Conservation (phyloP, 106 monocot genomes). For the Phalaenopsis aphrodite region DNA sequence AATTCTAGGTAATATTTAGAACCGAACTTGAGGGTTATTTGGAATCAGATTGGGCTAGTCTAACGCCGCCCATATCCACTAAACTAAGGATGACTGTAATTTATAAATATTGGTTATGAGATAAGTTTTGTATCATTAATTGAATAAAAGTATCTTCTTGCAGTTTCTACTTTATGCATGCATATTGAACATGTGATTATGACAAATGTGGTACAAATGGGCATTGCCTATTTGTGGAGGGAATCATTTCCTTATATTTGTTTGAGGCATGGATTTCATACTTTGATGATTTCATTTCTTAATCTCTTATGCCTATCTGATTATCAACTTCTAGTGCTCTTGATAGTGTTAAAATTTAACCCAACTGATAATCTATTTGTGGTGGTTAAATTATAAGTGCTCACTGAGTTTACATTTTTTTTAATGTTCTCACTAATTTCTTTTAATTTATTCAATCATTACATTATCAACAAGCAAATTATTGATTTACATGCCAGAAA, state of each 20-base stretch:
- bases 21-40: background rate
- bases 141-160: background rate
- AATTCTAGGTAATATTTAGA: background rate
- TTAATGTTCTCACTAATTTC: background rate
- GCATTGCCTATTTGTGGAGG: background rate
- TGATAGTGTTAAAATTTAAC: background rate
- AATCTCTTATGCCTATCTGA: background rate
- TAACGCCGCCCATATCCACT: background rate
- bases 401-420: background rate
- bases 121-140: too few relatives aligned
- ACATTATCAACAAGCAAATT: background rate
- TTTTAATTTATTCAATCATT: background rate
- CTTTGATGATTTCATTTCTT: background rate
- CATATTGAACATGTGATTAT: background rate
- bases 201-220: background rate
- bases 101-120: too few relatives aligned
- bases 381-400: background rate
- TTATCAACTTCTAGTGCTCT: background rate
- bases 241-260: background rate
- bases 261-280: background rate
- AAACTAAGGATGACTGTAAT: background rate
- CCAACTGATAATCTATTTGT: background rate
- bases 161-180: background rate
- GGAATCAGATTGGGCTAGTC: background rate
- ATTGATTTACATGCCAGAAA: background rate